Evolutionary conservation across 164 flowering plant species (phyloP).

Genomic region (Sextonia rubra): DNA sequence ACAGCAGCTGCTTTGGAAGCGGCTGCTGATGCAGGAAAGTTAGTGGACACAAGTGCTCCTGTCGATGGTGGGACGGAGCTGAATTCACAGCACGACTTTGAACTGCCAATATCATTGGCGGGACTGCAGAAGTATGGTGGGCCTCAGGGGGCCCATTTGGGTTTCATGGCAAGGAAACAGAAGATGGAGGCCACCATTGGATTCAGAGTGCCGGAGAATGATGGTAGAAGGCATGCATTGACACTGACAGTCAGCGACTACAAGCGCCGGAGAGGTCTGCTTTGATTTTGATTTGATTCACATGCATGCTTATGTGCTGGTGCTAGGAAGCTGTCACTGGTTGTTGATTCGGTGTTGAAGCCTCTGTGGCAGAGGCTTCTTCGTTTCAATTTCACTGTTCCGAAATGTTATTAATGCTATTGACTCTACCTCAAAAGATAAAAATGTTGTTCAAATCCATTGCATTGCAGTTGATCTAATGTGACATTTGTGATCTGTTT

Average conservation of each 20-base stretch:
- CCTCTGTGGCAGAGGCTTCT: no score
- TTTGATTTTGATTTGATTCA: conserved; percentile 26
- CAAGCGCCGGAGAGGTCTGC: conserved; percentile 89
- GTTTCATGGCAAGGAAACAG: conserved; percentile 89
- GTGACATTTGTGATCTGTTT: no score
- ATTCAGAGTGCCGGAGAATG: conserved; percentile 66
- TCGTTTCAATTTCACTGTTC: no score
- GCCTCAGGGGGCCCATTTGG: conserved; percentile 64
- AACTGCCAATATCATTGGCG: conserved; percentile 70
- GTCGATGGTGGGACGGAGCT: conserved; percentile 84
- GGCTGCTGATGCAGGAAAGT: conserved; percentile 90
- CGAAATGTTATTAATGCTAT: no score
- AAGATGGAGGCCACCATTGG: conserved; percentile 82
- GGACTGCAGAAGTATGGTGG: conserved; percentile 76
- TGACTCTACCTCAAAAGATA: no score
- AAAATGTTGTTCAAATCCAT: no score
- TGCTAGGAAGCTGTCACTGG: no score
- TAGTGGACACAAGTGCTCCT: conserved; percentile 92
- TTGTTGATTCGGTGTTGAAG: no score
- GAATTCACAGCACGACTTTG: conserved; percentile 68
- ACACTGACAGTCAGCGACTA: conserved; percentile 83
- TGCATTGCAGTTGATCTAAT: no score
- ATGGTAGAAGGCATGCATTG: conserved; percentile 78
- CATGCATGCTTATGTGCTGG: no score
- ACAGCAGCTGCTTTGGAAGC: conserved; percentile 83